Percentiles rank a stretch among this genome's conserved stretches.
phyloP scores from a whole-genome alignment of 2,329 filamentous ascomycete species.

The Lecanicillium sp. region DNA sequence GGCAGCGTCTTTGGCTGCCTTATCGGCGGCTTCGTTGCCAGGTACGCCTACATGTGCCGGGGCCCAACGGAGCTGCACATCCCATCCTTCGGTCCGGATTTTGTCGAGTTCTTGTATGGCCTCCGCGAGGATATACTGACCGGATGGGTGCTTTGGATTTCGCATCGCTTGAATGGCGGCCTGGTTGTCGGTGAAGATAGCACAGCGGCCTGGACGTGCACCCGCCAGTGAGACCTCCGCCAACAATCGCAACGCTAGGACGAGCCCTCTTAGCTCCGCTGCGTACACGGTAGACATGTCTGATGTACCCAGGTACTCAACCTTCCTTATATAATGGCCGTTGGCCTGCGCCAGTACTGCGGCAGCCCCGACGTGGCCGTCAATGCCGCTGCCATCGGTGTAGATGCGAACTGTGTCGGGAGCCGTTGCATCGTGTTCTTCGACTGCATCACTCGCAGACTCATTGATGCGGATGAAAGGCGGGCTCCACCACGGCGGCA shows the following conservation, averaged over 20 bases:
- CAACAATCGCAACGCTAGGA: slow-evolving; percentile 22
- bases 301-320: slow-evolving; percentile 22
- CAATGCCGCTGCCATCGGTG: slow-evolving; percentile 13
- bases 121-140: slow-evolving; percentile 24
- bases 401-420: slow-evolving; percentile 16
- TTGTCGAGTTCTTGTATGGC: slow-evolving; percentile 18
- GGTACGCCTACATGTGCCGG: slow-evolving; percentile 18
- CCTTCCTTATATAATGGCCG: slow-evolving; percentile 15
- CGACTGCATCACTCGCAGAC: slow-evolving; percentile 4
- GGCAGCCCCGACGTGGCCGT: slow-evolving; percentile 19
- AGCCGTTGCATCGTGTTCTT: slow-evolving; percentile 15
- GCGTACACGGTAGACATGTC: slow-evolving; percentile 24
- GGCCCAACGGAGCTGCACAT: slow-evolving; percentile 18
- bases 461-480: background rate
- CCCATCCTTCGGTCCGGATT: slow-evolving; percentile 9
- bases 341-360: slow-evolving; percentile 18
- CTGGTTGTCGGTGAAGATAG: slow-evolving; percentile 27
- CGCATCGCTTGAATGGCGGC: slow-evolving; percentile 24
- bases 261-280: slow-evolving; percentile 23
- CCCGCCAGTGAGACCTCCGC: slow-evolving; percentile 16
- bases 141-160: slow-evolving; percentile 22
- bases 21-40: slow-evolving; percentile 21
- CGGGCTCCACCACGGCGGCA: slow-evolving; percentile 7
- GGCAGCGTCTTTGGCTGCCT: slow-evolving; percentile 19
- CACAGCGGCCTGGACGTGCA: slow-evolving; percentile 16